phyloP scores from a whole-genome alignment of 2,329 filamentous ascomycete species.

The Arthrobotrys pseudoclavata region DNA sequence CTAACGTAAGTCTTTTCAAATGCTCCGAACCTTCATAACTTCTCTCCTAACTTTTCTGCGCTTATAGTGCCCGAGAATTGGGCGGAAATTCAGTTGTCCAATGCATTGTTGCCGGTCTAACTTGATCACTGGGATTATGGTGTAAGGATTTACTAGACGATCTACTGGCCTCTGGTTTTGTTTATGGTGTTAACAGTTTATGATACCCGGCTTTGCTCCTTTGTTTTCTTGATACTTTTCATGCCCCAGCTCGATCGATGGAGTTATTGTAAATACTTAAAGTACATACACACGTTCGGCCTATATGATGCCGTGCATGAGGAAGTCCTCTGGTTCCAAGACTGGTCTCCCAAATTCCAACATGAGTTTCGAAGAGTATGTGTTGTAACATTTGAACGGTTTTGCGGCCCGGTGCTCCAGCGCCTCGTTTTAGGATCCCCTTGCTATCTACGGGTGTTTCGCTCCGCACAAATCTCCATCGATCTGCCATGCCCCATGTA shows the following conservation, averaged over 20 bases:
- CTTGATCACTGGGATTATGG: neutral
- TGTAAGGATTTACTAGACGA: too few species aligned
- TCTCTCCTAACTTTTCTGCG: neutral
- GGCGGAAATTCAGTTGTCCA: slow-evolving; percentile 23
- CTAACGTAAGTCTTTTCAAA: slow-evolving; percentile 35
- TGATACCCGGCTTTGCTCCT: neutral
- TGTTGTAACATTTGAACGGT: slow-evolving; percentile 12
- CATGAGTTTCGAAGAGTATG: neutral
- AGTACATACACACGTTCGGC: too few species aligned
- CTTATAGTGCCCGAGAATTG: slow-evolving; percentile 33
- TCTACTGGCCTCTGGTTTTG: neutral
- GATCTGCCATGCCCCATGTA: neutral
- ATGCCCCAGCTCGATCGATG: too few species aligned
- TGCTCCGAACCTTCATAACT: neutral
- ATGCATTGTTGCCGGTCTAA: slow-evolving; percentile 16
- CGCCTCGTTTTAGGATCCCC: slow-evolving; percentile 24
- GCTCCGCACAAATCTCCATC: slow-evolving; percentile 16
- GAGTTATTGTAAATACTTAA: neutral
- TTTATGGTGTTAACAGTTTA: neutral
- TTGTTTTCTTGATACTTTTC: neutral
- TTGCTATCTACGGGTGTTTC: slow-evolving; percentile 28
- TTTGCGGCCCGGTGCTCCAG: slow-evolving; percentile 23
- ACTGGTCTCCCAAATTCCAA: slow-evolving; percentile 19
- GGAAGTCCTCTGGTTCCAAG: too few species aligned
- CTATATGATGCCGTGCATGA: too few species aligned